Evolutionary conservation across 2,329 filamentous ascomycete genomes (phyloP), one percentile per base, ranked within the genome.

Genomic region (Trichoderma pleuroti): DNA sequence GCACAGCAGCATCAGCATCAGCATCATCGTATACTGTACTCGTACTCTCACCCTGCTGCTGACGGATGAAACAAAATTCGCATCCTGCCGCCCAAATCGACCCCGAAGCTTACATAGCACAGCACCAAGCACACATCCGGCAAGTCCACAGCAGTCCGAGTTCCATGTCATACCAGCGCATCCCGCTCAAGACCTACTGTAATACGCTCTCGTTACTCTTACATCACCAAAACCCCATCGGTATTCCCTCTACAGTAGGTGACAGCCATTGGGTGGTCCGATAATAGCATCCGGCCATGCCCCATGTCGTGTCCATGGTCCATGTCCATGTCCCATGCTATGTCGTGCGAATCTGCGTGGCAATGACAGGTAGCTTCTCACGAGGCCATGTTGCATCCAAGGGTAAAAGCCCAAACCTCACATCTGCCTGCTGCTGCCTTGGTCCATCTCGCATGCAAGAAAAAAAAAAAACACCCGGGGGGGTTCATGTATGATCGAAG

Each of bases 341-440:
- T 57, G 34, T 54, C 42, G 24, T 57, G 36, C 34, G 32, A 16
- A 28, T 39, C 30, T 28, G 18, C 49, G 39, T 21, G 39, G 61
- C 12, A 26, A 21, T 65, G 62, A 68, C 52, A 46, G 34, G 26
- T 16, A 66, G 49, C 11, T 14, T 60, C 36, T 59, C 36, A 34
- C 64, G 54, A 68, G 42, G 64, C 24, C 54, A 68, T 36, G 64
- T 68, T 59, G 64, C 54, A 59, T 68, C 36, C 36, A 16, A 59
- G 54, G 54, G 28, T 49, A 59, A 59, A 68, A 30, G 24, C 32
- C 11, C 46, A 39, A 18, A 46, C 34, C 32, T 5, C 52, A 67
- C n/a, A 46, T 30, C 64, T 21, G 62, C 46, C 62, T 65, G 28
- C 62, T 65, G 28, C 62, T 49, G 11, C 21, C 24, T 42, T 59